phyloP scores from a whole-genome alignment of 805 yeast genomes.

The Hanseniaspora guilliermondii region DNA sequence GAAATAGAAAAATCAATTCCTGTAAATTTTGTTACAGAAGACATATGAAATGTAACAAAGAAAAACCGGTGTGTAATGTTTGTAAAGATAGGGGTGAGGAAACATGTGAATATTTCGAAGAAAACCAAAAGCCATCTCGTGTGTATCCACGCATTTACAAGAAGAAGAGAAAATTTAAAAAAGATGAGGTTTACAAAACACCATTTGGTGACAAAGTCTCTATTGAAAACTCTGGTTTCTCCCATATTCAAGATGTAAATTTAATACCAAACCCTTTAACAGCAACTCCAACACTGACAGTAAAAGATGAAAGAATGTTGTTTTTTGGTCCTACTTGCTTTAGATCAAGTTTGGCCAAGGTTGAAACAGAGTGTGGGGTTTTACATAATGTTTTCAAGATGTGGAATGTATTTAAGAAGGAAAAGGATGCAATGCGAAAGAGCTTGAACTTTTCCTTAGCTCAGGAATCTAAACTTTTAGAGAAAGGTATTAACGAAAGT shows the following conservation, averaged over 20 bases:
- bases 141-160: background rate
- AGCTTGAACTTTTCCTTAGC: conserved; percentile 16
- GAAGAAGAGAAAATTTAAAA: background rate
- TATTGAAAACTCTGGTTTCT: background rate
- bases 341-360: conserved; percentile 16
- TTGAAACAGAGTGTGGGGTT: conserved; percentile 16
- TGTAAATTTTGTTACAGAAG: conserved; percentile 24
- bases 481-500: background rate
- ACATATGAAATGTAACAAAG: conserved; percentile 24
- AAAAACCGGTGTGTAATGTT: conserved; percentile 22
- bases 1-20: conserved; percentile 23
- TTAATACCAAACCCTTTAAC: conserved; percentile 12
- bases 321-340: conserved; percentile 26
- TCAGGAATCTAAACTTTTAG: conserved; percentile 18
- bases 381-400: conserved; percentile 18
- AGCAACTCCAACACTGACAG: conserved; percentile 15
- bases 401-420: conserved; percentile 22
- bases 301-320: conserved; percentile 19
- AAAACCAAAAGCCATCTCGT: background rate
- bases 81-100: conserved; percentile 18
- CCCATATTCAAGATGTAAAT: background rate
- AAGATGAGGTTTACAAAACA: background rate
- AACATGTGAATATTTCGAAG: conserved; percentile 18
- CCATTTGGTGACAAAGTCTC: background rate
- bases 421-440: conserved; percentile 21